phyloP scores from a whole-genome alignment of 2,329 filamentous ascomycete species.

The Aquanectria penicillioides region DNA sequence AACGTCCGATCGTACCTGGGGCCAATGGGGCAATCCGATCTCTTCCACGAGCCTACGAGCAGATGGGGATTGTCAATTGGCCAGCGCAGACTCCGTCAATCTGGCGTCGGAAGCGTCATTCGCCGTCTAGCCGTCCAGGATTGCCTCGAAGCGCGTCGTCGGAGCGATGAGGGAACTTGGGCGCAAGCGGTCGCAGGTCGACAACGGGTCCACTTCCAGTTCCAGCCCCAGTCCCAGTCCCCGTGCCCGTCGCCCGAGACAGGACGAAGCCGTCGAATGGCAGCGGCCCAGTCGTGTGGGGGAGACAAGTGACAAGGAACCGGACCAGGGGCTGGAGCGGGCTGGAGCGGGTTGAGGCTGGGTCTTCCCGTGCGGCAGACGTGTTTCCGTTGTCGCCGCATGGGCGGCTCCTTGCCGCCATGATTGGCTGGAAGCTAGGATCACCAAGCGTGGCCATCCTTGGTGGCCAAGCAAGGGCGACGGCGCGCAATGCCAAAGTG shows the following conservation, averaged over 20 bases:
- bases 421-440: constrained; percentile 37
- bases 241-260: constrained; percentile 23
- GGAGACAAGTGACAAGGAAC: constrained; percentile 39
- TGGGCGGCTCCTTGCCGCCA: constrained; percentile 24
- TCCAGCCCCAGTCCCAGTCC: constrained; percentile 22
- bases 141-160: constrained; percentile 23
- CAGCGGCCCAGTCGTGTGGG: constrained; percentile 36
- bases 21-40: constrained; percentile 37
- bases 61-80: constrained; percentile 29
- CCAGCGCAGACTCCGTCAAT: constrained; percentile 11
- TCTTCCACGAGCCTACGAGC: constrained; percentile 29
- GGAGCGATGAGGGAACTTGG: constrained; percentile 7
- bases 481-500: constrained; percentile 24
- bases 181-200: constrained; percentile 14
- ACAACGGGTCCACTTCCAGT: constrained; percentile 13
- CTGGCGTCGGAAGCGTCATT: constrained; percentile 12
- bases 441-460: constrained; percentile 30
- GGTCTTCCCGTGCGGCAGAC: constrained; percentile 41
- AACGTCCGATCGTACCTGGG: constrained; percentile 39
- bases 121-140: constrained; percentile 6
- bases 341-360: constrained; percentile 36
- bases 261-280: constrained; percentile 32
- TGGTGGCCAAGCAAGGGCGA: constrained; percentile 29
- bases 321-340: constrained; percentile 31
- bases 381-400: constrained; percentile 45